Evolutionary conservation across 2,329 filamentous ascomycete genomes (phyloP).

Genomic region (Clarireedia monteithiana): DNA sequence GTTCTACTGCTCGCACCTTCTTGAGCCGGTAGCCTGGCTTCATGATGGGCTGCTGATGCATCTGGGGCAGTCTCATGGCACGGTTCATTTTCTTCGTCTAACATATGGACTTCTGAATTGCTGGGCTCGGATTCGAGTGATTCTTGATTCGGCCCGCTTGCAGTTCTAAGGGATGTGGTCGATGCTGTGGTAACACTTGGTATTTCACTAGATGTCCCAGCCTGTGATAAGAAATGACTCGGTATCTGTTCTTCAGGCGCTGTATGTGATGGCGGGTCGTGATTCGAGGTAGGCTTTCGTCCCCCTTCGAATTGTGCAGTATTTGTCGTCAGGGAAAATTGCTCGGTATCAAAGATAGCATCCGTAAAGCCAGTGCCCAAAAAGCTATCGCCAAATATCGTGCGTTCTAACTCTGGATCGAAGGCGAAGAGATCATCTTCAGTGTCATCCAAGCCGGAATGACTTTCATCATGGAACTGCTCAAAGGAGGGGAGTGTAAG

Average conservation of each 20-base stretch:
- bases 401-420: not conserved
- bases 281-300: not conserved
- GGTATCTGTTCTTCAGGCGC: not conserved
- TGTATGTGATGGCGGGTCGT: no score
- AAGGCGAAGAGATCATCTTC: not conserved
- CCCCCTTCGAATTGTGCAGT: not conserved
- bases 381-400: not conserved
- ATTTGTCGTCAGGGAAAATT: not conserved
- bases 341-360: not conserved
- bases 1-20: no score
- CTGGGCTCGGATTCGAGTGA: not conserved
- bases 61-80: no score
- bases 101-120: not conserved
- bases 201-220: not conserved
- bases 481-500: constrained; percentile 10
- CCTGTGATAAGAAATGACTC: not conserved
- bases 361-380: not conserved
- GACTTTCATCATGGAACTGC: constrained; percentile 6
- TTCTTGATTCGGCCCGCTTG: not conserved
- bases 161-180: not conserved
- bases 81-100: no score
- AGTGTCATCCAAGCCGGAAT: not conserved
- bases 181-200: not conserved
- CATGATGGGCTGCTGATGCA: no score
- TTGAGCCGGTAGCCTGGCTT: no score